Evolutionary conservation across 495 filamentous ascomycete species (phyloP), one percentile per base, ranked within the genome.

Genomic region (Penicillium crystallinum): DNA sequence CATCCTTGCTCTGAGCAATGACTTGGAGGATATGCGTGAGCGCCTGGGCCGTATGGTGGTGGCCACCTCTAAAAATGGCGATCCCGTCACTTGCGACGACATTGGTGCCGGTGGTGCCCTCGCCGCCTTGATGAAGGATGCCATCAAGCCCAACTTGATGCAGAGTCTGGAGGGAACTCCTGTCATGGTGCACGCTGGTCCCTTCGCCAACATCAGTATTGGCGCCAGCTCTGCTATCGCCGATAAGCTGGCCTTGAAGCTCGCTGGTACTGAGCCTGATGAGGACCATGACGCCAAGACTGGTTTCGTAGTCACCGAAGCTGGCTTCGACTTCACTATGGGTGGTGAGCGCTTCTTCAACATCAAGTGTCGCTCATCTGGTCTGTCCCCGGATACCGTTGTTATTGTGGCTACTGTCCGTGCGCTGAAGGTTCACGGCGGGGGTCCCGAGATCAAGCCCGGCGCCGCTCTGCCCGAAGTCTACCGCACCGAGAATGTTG

Each of bases 301-400:
- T 12, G 93, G 93, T 7, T 97, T 93, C 51, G 91, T 96, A n/a
- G 85, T 98, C 44, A 98, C 93, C 9, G 93, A 98, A 70, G 92
- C 93, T 39, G 93, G 93, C 8, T 98, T 98, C 69, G 93, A 98
- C 69, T 98, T 98, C 73, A 97, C 93, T 44, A 98, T 98, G 93
- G 93, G 93, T 53, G 93, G 93, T 46, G 93, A 98, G 79, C 87
- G 93, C 25, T 98, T 98, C 80, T 97, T 98, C 84, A 97, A 98
- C 74, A 97, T 98, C 75, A 98, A 98, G 80, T 97, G 93, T 76
- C 86, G 93, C 39, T 90, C 90, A 27, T 96, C 90, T 14, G 93
- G 93, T 17, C 80, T 98, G 34, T 84, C 88, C 1, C 93, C 93
- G 7, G 93, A 98, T 63, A 86, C 88, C 3, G 91, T 96, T 14